Percentiles rank a stretch among this genome's conserved stretches.
Conservation (phyloP, 2,329 filamentous ascomycete genomes). For the Daldinia eschscholtzii region DNA sequence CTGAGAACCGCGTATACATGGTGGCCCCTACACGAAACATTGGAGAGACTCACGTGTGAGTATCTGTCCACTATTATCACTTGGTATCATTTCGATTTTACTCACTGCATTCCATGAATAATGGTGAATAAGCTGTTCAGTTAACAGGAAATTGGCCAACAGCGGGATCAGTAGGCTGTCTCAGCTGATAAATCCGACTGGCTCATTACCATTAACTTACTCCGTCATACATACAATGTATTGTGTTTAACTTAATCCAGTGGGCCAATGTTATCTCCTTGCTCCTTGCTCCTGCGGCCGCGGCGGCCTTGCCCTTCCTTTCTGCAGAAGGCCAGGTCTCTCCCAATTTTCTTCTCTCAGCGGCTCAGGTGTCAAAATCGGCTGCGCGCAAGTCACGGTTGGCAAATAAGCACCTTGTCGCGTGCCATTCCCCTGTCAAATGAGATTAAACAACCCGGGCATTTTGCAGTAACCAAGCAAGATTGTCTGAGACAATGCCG, state of each 20-base stretch:
- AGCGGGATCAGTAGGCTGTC: constrained; percentile 25
- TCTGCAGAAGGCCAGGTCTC: constrained; percentile 33
- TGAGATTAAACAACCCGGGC: constrained; percentile 32
- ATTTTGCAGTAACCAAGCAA: constrained; percentile 35
- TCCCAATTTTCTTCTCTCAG: constrained; percentile 31
- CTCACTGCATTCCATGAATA: constrained; percentile 9
- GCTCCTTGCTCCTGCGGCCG: constrained; percentile 32
- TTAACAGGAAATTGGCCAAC: constrained; percentile 29
- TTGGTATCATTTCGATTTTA: constrained; percentile 8
- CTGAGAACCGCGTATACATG: background rate
- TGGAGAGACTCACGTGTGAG: background rate
- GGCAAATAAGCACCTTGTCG: constrained; percentile 36
- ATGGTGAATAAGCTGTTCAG: constrained; percentile 16
- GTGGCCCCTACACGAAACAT: constrained; percentile 1
- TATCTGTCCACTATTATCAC: constrained; percentile 3
- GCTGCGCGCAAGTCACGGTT: constrained; percentile 40
- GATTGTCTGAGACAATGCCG: constrained; percentile 32
- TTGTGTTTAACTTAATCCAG: constrained; percentile 30
- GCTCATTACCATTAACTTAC: constrained; percentile 19
- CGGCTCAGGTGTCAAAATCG: constrained; percentile 37
- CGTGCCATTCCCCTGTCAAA: constrained; percentile 37
- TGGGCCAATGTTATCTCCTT: constrained; percentile 23
- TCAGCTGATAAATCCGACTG: constrained; percentile 39
- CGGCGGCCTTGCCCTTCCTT: constrained; percentile 30
- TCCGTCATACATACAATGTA: constrained; percentile 29